Evolutionary conservation across 768 basidiomycete species (phyloP).

Genomic region (Suillus americanus): DNA sequence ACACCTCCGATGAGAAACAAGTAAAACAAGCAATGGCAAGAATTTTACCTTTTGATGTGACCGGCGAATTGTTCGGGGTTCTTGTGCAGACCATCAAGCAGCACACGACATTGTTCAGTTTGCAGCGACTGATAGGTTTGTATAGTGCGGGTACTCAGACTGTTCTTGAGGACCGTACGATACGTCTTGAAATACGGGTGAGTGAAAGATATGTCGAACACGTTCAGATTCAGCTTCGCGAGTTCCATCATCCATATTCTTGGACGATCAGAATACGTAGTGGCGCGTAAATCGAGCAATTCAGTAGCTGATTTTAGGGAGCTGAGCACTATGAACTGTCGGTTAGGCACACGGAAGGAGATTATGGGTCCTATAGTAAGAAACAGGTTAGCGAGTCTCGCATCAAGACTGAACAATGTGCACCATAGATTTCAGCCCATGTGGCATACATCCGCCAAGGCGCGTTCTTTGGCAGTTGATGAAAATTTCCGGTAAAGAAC

Average conservation of each 20-base stretch:
- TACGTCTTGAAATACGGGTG: neutral
- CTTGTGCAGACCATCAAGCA: neutral
- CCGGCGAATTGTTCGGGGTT: neutral
- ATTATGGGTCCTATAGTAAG: neutral
- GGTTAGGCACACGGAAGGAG: neutral
- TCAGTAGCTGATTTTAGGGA: neutral
- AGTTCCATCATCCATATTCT: neutral
- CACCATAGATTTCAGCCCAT: neutral
- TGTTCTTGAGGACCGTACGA: neutral
- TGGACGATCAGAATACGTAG: neutral
- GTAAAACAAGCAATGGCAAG: neutral
- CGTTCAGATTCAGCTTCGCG: neutral
- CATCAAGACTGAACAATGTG: neutral
- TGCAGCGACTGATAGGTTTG: neutral
- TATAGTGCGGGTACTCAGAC: neutral
- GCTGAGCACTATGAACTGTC: neutral
- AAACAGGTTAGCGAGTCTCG: neutral
- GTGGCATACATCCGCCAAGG: neutral
- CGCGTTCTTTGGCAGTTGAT: neutral
- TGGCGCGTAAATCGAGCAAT: neutral
- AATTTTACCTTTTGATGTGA: neutral
- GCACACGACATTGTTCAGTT: neutral
- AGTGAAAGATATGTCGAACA: neutral
- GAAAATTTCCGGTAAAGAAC: neutral
- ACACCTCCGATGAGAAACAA: neutral